phyloP scores from a whole-genome alignment of 148 eudicot species.

The Mesembryanthemum crystallinum region DNA sequence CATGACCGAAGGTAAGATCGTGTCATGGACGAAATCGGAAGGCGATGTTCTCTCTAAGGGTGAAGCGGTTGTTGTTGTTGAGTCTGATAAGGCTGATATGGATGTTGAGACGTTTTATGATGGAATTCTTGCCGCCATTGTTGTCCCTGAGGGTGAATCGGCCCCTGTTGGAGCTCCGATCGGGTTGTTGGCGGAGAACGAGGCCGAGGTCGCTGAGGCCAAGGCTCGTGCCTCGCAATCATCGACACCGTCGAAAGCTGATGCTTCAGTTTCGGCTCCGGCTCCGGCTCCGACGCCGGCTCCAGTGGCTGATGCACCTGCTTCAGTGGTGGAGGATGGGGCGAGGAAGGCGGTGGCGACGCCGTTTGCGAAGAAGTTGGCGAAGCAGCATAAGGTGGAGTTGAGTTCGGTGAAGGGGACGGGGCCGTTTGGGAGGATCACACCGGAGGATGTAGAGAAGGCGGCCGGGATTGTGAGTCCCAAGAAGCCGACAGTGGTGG shows the following conservation, averaged over 20 bases:
- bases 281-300: constrained; percentile 24
- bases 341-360: constrained; percentile 66
- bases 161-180: constrained; percentile 89
- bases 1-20: constrained; percentile 96
- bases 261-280: constrained; percentile 21
- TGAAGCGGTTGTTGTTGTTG: constrained; percentile 83
- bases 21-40: constrained; percentile 81
- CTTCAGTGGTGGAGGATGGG: constrained; percentile 28
- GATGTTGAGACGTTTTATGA: constrained; percentile 92
- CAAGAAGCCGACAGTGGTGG: constrained; percentile 30
- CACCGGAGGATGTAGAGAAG: constrained; percentile 82
- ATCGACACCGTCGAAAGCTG: constrained; percentile 2
- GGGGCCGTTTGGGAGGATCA: constrained; percentile 81
- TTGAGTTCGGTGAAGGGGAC: constrained; percentile 53
- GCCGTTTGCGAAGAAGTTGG: constrained; percentile 87
- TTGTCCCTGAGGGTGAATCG: constrained; percentile 72
- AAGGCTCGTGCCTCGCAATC: constrained; percentile 55
- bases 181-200: constrained; percentile 73
- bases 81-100: constrained; percentile 94
- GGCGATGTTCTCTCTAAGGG: constrained; percentile 78
- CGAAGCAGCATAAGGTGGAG: constrained; percentile 94
- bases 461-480: constrained; percentile 73
- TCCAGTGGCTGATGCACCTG: constrained; percentile 17
- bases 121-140: constrained; percentile 81
- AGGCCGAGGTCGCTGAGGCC: constrained; percentile 69